phyloP scores from a whole-genome alignment of 2,329 filamentous ascomycete genomes.

The Cladosporium sp. region DNA sequence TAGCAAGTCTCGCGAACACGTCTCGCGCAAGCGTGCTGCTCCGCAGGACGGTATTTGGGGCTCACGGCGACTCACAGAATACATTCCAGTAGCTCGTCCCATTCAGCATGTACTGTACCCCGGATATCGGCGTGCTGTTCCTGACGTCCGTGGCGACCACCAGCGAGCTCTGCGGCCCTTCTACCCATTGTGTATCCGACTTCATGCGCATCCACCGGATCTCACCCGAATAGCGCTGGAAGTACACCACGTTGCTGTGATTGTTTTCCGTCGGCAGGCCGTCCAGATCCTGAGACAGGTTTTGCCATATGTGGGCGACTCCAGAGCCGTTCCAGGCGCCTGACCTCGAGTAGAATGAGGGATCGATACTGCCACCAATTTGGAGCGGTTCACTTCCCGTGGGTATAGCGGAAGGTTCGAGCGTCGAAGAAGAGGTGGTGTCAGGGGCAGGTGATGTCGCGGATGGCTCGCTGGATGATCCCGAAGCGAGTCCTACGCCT shows the following conservation, averaged over 20 bases:
- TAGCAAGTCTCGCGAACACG: background rate
- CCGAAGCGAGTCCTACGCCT: background rate
- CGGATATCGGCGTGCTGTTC: conserved; percentile 1
- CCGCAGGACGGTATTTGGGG: background rate
- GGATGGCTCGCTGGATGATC: background rate
- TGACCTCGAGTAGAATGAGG: background rate
- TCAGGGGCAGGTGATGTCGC: background rate
- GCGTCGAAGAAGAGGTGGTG: conserved; percentile 1
- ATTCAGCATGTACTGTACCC: background rate
- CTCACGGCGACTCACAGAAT: background rate
- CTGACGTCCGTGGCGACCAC: background rate
- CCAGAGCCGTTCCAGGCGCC: background rate
- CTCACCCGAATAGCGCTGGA: background rate
- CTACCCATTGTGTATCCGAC: background rate
- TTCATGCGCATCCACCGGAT: background rate
- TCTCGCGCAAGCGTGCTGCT: background rate
- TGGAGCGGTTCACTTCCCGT: background rate
- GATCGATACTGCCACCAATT: background rate
- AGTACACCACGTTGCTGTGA: background rate
- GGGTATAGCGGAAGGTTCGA: background rate
- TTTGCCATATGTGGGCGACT: background rate
- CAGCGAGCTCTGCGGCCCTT: background rate
- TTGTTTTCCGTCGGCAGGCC: background rate
- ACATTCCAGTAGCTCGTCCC: background rate
- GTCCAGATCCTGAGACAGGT: background rate